These are phyloP conservation scores for Myrmaecium sp. DNA, from an alignment of 2,329 filamentous ascomycete species.

Conservation along the genomic window DNA sequence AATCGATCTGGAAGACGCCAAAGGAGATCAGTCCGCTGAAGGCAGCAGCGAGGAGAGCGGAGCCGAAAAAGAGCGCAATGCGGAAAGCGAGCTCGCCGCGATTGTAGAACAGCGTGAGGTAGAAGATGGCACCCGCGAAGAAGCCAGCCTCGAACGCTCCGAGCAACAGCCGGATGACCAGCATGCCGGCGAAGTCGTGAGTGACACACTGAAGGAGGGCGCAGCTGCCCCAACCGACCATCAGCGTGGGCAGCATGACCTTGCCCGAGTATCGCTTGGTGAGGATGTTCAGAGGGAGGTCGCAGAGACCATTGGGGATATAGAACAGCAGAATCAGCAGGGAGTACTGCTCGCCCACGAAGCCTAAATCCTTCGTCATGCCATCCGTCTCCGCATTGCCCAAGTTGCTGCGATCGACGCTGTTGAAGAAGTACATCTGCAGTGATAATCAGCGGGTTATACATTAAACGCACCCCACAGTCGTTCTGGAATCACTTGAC, in stretches of 20 bases:
- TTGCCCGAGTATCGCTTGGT: constrained; percentile 30
- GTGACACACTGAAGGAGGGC: constrained; percentile 32
- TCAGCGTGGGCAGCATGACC: constrained; percentile 24
- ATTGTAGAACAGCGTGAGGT: constrained; percentile 33
- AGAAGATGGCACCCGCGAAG: constrained; percentile 38
- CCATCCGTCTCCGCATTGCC: constrained; percentile 36
- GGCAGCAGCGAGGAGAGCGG: constrained; percentile 23
- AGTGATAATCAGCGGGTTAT: background rate
- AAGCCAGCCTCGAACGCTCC: constrained; percentile 34
- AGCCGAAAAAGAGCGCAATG: constrained; percentile 28
- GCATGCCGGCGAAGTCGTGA: constrained; percentile 30
- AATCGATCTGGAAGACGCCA: constrained; percentile 31
- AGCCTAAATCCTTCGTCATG: constrained; percentile 26
- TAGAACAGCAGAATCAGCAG: constrained; percentile 34
- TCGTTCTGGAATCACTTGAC: constrained; percentile 7
- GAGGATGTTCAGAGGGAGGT: constrained; percentile 32
- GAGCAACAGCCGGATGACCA: constrained; percentile 34
- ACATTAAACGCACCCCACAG: constrained; percentile 2
- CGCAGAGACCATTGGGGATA: constrained; percentile 32
- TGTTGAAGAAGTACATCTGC: constrained; percentile 23
- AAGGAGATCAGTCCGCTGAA: constrained; percentile 25
- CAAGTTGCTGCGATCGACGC: constrained; percentile 25
- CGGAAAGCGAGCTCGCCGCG: constrained; percentile 25
- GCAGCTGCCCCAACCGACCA: constrained; percentile 32
- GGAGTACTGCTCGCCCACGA: constrained; percentile 25